These are phyloP conservation scores for Amylostereum areolatum DNA, from an alignment of 1,284 basidiomycete genomes.

Conservation along the genomic window DNA sequence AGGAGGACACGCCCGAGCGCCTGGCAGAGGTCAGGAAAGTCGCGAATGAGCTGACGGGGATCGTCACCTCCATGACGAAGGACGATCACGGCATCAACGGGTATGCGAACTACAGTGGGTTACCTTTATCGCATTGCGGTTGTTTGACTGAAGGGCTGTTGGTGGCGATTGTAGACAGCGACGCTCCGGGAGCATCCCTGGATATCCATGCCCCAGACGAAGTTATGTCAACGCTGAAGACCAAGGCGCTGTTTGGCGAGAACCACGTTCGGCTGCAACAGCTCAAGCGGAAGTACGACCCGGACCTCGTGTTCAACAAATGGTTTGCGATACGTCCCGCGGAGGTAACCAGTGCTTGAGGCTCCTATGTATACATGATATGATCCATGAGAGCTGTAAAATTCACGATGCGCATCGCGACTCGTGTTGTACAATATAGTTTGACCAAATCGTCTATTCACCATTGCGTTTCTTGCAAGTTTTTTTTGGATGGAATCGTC, in stretches of 20 bases:
- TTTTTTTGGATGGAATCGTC: too few species aligned
- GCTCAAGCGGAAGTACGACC: conserved; percentile 48
- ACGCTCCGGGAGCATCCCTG: conserved; percentile 1
- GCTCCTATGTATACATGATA: too few species aligned
- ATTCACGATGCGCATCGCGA: too few species aligned
- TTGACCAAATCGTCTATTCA: too few species aligned
- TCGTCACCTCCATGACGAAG: conserved; percentile 4
- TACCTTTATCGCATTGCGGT: background rate
- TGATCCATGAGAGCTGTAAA: too few species aligned
- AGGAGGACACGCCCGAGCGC: conserved; percentile 3
- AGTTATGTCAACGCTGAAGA: conserved; percentile 14
- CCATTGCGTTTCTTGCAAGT: too few species aligned
- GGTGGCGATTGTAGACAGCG: background rate
- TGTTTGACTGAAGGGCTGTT: background rate
- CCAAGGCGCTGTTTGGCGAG: conserved; percentile 33
- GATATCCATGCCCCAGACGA: conserved; percentile 6
- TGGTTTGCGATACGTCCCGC: conserved; percentile 39
- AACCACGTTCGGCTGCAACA: conserved; percentile 40
- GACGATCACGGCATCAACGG: conserved; percentile 9
- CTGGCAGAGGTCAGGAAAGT: conserved; percentile 4
- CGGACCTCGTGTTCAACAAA: conserved; percentile 45
- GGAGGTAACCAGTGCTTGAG: too few species aligned
- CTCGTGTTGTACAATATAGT: too few species aligned
- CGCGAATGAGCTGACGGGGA: conserved; percentile 2
- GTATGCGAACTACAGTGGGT: conserved; percentile 25